phyloP scores from a whole-genome alignment of 1,284 basidiomycete genomes.

The Cryptococcus sp. region DNA sequence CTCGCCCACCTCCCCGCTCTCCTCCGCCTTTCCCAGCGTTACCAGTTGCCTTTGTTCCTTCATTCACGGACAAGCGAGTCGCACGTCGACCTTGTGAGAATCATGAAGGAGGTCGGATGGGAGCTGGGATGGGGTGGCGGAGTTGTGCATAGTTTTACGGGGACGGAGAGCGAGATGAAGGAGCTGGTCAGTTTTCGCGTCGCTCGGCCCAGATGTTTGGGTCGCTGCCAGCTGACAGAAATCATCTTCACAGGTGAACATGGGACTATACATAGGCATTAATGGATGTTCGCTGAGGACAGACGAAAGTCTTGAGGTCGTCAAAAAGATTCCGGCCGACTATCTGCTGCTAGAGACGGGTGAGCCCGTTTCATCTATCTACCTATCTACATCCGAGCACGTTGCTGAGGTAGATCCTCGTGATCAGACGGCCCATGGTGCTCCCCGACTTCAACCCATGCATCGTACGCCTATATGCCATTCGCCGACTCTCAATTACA shows the following conservation, averaged over 20 bases:
- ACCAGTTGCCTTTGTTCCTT: slow-evolving; percentile 75
- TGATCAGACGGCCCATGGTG: slow-evolving; percentile 77
- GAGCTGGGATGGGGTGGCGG: slow-evolving; percentile 62
- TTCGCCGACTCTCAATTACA: slow-evolving; percentile 51
- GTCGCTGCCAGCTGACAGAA: not conserved
- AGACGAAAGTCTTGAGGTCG: slow-evolving; percentile 63
- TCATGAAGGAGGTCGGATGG: slow-evolving; percentile 35
- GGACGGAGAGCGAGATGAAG: slow-evolving; percentile 61
- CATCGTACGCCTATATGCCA: slow-evolving; percentile 61
- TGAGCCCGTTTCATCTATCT: slow-evolving; percentile 34
- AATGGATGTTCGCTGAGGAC: slow-evolving; percentile 86
- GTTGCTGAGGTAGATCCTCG: not conserved
- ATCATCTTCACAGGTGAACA: slow-evolving; percentile 54
- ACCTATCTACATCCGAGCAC: not conserved
- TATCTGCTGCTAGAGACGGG: slow-evolving; percentile 77
- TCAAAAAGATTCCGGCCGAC: slow-evolving; percentile 62
- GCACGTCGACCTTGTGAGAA: slow-evolving; percentile 68
- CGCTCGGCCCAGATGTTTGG: not conserved
- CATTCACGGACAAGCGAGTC: slow-evolving; percentile 74
- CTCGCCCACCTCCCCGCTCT: slow-evolving; percentile 68
- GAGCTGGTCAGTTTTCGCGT: slow-evolving; percentile 60
- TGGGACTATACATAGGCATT: slow-evolving; percentile 71
- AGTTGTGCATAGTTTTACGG: slow-evolving; percentile 86
- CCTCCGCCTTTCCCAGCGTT: slow-evolving; percentile 65
- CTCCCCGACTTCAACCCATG: slow-evolving; percentile 70